A percentile compares a stretch with the other conserved stretches of the same genome.
Conservation (phyloP, 805 yeast species). For the Spencermartinsiella europaea region DNA sequence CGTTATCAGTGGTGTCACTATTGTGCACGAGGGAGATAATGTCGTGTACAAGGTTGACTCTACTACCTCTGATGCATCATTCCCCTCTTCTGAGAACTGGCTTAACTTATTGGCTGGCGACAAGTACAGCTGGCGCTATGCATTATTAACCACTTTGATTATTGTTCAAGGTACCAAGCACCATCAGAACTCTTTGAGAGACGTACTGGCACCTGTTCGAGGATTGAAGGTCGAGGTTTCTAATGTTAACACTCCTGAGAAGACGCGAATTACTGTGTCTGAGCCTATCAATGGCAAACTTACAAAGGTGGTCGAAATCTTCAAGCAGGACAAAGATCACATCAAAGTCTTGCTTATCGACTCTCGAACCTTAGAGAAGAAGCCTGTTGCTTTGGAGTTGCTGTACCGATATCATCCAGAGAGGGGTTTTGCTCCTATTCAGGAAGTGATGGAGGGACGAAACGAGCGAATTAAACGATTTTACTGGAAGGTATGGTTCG, state of each 20-base stretch:
- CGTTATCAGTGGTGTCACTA: conserved; percentile 24
- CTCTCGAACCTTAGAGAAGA: conserved; percentile 75
- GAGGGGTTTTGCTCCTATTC: conserved; percentile 93
- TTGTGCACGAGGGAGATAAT: conserved; percentile 19
- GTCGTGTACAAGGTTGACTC: conserved; percentile 38
- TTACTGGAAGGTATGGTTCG: conserved; percentile 98
- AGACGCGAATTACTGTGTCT: conserved; percentile 56
- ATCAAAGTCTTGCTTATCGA: conserved; percentile 78
- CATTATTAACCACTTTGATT: conserved; percentile 72
- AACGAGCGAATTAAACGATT: conserved; percentile 89
- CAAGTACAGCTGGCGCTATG: conserved; percentile 81
- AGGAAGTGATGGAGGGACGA: conserved; percentile 85
- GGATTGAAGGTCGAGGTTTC: conserved; percentile 59
- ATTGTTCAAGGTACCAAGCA: conserved; percentile 83
- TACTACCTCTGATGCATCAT: conserved; percentile 28
- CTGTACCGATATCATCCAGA: conserved; percentile 73
- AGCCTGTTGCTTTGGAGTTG: conserved; percentile 70
- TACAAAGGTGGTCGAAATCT: conserved; percentile 57
- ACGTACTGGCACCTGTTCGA: conserved; percentile 71
- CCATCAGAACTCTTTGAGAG: conserved; percentile 71
- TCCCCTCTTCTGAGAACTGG: conserved; percentile 55
- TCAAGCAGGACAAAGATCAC: conserved; percentile 42
- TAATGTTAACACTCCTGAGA: conserved; percentile 44
- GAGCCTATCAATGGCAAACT: conserved; percentile 64
- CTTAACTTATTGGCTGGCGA: conserved; percentile 75